Percentiles rank a stretch among this genome's conserved stretches.
Evolutionary conservation across 2,329 filamentous ascomycete genomes (phyloP).

Genomic region (Grosmannia serpens): DNA sequence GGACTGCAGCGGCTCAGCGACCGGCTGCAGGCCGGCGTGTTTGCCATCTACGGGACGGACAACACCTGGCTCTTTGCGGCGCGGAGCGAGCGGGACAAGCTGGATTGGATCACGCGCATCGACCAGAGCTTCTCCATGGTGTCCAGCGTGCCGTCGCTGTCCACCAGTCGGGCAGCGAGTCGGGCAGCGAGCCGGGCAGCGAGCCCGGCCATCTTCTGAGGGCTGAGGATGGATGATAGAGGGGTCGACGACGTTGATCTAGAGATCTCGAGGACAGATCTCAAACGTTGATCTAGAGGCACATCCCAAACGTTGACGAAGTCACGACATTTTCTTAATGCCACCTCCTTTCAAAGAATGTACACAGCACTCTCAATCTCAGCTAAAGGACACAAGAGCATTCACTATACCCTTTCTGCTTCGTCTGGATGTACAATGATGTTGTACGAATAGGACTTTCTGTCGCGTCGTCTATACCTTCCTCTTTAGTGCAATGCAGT

Average conservation of each 20-base stretch:
- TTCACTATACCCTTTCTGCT: neutral
- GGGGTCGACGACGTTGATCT: neutral
- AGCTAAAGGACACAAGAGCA: neutral
- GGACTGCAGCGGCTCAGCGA: slow-evolving; percentile 44
- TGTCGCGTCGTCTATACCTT: too few relatives aligned
- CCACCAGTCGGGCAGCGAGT: slow-evolving; percentile 27
- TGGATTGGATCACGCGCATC: slow-evolving; percentile 93
- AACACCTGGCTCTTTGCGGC: slow-evolving; percentile 95
- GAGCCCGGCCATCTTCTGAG: slow-evolving; percentile 18
- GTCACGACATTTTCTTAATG: neutral
- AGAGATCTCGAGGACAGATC: too few relatives aligned
- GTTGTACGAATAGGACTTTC: neutral
- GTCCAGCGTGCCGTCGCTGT: slow-evolving; percentile 26
- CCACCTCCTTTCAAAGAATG: neutral
- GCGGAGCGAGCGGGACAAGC: slow-evolving; percentile 79
- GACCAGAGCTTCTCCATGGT: slow-evolving; percentile 56
- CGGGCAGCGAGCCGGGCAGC: slow-evolving; percentile 24
- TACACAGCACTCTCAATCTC: neutral
- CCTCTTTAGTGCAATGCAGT: too few relatives aligned
- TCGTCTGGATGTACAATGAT: neutral
- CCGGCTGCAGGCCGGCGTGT: slow-evolving; percentile 60
- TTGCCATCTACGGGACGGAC: slow-evolving; percentile 86
- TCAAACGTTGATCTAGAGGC: too few relatives aligned
- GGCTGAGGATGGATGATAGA: neutral
- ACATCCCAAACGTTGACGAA: too few relatives aligned